Evolutionary conservation across 352 stramenopile species (phyloP).

Genomic region (Pythium phragmitis): DNA sequence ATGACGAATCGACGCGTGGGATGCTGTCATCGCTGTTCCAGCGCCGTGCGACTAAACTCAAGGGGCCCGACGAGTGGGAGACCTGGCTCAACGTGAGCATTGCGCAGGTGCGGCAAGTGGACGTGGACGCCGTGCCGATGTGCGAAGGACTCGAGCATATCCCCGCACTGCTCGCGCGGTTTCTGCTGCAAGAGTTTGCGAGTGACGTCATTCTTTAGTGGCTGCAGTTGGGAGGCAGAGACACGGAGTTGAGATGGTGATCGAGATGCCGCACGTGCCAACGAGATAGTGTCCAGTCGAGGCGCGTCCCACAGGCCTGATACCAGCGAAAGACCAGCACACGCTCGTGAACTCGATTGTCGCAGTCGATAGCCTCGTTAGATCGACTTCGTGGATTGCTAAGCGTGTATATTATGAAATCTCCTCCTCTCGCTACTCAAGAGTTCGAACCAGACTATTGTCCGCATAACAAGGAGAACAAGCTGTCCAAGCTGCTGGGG

Average conservation of each 20-base stretch:
- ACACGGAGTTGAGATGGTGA: neutral
- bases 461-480: too few species aligned
- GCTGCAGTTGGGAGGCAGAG: neutral
- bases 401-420: too few species aligned
- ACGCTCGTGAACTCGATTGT: too few species aligned
- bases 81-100: conserved; percentile 15
- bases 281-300: too few species aligned
- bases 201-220: conserved; percentile 18
- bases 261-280: too few species aligned
- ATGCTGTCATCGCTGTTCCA: conserved; percentile 1
- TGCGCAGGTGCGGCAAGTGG: neutral
- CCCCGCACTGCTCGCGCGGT: conserved; percentile 8
- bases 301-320: too few species aligned
- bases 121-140: neutral
- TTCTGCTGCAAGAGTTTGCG: conserved; percentile 14
- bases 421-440: too few species aligned
- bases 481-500: too few species aligned
- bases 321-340: too few species aligned
- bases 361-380: too few species aligned
- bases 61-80: conserved; percentile 6
- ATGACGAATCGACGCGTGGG: neutral
- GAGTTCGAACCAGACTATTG: too few species aligned
- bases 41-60: conserved; percentile 4
- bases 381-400: too few species aligned
- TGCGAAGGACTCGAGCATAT: conserved; percentile 14